Base-by-base conservation (phyloP, 2,329 filamentous ascomycete species). In the Microcyclosporella mali region DNA sequence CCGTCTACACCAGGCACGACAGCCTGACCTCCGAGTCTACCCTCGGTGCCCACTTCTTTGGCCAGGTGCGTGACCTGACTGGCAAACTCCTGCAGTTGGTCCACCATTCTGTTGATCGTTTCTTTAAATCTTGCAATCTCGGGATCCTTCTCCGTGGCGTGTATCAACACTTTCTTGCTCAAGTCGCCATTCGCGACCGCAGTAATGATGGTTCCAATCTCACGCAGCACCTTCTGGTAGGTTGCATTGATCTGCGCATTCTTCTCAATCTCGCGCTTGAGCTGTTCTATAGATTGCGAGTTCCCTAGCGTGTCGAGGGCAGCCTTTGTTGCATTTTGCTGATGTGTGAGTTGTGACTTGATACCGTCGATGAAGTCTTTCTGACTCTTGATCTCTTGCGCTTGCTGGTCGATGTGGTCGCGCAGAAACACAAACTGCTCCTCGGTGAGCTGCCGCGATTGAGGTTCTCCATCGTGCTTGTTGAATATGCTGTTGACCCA, bases 71-170 rank as follows among this genome's bases (percentile, higher is more conserved):
- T 95, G 59, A 97, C 90, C 70, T 97, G 89, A 66, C 87, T 94
- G 52, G 90, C 90, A 66, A 97, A 97, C 47, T 94, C 86, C 64
- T 95, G 89, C 46, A 97, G 76, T 67, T 95, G 90, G 63, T 97
- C 90, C 80, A 97, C 94, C 90, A 97, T 97, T 55, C 86, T 94
- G 66, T 97, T 97, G 71, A 97, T 97, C 49, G 90, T 95, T 58
- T 88, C 83, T 70, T 97, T 97, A 74, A 97, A 97, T 8, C 88
- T 89, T 19, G 88, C 92, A 60, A 97, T 97, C 74, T 97, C 90
- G 19, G 89, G 88, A 73, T 97, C 90, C 84, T 95, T 92, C 70
- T 97, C 90, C 54, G 94, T 84, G 3, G 86, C 85, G 63, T 95
- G 92, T 65, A 97, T 94, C 59, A 90, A 81, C 51, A 95, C 90